These are phyloP conservation scores for Carallia pectinifolia DNA, from an alignment of 345 rosid genomes.

Conservation along the genomic window DNA sequence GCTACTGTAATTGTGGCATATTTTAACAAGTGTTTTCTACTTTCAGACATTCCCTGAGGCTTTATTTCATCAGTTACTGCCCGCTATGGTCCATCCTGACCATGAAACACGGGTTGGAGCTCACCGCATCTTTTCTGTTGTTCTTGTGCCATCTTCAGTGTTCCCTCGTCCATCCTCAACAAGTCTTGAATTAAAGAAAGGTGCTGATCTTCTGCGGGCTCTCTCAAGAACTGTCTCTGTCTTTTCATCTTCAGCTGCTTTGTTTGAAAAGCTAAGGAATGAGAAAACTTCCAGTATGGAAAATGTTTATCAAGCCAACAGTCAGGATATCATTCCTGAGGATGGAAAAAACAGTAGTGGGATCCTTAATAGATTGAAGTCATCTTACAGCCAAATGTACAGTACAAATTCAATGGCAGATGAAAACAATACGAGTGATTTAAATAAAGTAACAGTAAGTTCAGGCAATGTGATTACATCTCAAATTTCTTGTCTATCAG, in stretches of 20 bases:
- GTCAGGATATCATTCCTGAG: conserved; percentile 26
- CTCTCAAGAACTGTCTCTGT: conserved; percentile 91
- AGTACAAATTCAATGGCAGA: conserved; percentile 17
- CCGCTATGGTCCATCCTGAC: conserved; percentile 94
- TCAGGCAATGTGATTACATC: conserved; percentile 2
- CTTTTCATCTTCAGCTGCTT: conserved; percentile 97
- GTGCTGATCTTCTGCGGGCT: conserved; percentile 56
- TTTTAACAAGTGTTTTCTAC: conserved; percentile 9
- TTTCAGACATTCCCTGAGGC: conserved; percentile 84
- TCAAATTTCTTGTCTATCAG: neutral
- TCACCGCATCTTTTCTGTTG: conserved; percentile 87
- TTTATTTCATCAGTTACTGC: conserved; percentile 88
- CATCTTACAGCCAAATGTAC: conserved; percentile 45
- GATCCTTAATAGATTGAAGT: conserved; percentile 49
- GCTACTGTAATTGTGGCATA: conserved; percentile 2
- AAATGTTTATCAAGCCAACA: conserved; percentile 33
- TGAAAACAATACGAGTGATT: conserved; percentile 20
- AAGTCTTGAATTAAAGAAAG: conserved; percentile 44
- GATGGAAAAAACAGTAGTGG: conserved; percentile 41
- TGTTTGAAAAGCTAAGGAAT: conserved; percentile 78
- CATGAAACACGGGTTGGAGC: conserved; percentile 85
- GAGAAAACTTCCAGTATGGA: conserved; percentile 45
- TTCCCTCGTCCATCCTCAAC: conserved; percentile 52
- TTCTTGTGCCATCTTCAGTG: conserved; percentile 87
- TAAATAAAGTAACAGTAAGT: conserved; percentile 49